Conservation (phyloP, 192 early-diverging fungal genomes). For the Podila epicladia region DNA sequence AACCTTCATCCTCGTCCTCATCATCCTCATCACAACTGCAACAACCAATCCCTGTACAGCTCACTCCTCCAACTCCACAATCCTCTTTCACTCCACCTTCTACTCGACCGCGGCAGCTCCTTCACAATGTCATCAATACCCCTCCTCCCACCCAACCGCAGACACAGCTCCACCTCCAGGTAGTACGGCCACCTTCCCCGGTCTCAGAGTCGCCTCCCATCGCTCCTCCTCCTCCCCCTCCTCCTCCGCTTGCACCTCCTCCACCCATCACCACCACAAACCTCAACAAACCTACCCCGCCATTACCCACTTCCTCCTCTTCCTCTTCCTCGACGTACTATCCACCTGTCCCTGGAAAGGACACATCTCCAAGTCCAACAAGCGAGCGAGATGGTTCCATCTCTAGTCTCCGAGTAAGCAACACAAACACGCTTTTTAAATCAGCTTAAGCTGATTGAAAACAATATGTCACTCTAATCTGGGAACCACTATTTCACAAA, state of each 20-base stretch:
- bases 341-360: conserved; percentile 23
- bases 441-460: background rate
- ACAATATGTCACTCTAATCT: background rate
- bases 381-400: conserved; percentile 22
- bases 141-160: conserved; percentile 27
- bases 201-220: background rate
- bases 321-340: conserved; percentile 18
- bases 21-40: background rate
- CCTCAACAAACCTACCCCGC: conserved; percentile 27
- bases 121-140: conserved; percentile 53
- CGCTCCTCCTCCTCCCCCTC: conserved; percentile 10
- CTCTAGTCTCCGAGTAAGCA: conserved; percentile 22
- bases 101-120: conserved; percentile 41
- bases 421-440: background rate
- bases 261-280: conserved; percentile 40
- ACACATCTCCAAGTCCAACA: conserved; percentile 25
- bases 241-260: conserved; percentile 24
- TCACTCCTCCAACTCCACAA: conserved; percentile 16
- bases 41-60: conserved; percentile 2
- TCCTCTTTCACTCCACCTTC: conserved; percentile 47
- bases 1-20: background rate
- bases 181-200: conserved; percentile 19
- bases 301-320: background rate
- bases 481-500: background rate
- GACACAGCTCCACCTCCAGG: conserved; percentile 41